Conservation (phyloP, 176 grass and related monocot genomes). For the Aegilops speltoides region DNA sequence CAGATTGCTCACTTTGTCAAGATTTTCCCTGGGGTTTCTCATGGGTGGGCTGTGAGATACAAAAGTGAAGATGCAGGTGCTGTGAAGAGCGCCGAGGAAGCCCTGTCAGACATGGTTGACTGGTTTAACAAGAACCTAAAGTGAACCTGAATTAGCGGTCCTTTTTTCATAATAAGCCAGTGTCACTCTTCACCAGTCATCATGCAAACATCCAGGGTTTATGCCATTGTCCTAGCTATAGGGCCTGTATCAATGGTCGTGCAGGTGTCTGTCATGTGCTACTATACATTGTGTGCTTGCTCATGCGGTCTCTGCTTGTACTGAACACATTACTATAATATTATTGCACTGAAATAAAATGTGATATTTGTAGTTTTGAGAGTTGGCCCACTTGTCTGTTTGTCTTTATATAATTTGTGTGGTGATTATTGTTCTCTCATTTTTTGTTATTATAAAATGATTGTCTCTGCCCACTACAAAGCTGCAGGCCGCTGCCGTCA, state of each 20-base stretch:
- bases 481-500: conserved; percentile 26
- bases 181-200: background rate
- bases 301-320: background rate
- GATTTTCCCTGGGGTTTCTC: conserved; percentile 66
- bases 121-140: conserved; percentile 67
- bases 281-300: background rate
- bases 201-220: background rate
- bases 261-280: background rate
- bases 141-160: conserved; percentile 8
- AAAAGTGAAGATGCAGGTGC: conserved; percentile 33
- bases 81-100: conserved; percentile 59
- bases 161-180: background rate
- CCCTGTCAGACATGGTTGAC: conserved; percentile 40
- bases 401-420: background rate
- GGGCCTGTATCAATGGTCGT: background rate
- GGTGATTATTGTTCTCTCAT: background rate
- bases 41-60: conserved; percentile 71
- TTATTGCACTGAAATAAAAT: conserved; percentile 17
- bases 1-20: conserved; percentile 61
- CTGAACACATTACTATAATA: background rate
- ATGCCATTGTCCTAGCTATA: background rate
- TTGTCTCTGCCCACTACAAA: conserved; percentile 28
- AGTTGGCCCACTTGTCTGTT: background rate
- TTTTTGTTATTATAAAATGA: background rate
- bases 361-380: background rate